These are phyloP conservation scores for Onygenales sp. DNA, from an alignment of 2,329 filamentous ascomycete species.

Conservation along the genomic window DNA sequence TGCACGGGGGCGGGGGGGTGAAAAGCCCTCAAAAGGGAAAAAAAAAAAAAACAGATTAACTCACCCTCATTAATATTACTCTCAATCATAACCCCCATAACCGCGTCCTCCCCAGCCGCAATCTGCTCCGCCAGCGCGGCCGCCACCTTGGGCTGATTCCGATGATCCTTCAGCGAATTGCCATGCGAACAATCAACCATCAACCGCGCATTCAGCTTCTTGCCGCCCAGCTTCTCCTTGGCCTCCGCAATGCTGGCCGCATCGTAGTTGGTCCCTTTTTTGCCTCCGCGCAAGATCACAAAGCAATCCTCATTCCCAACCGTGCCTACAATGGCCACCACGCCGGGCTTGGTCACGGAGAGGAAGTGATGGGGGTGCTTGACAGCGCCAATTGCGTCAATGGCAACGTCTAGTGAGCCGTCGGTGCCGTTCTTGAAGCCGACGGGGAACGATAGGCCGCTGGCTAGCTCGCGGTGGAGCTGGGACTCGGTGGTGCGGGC, in stretches of 20 bases:
- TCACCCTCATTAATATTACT: slow-evolving; percentile 88
- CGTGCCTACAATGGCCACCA: slow-evolving; percentile 90
- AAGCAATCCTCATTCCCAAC: slow-evolving; percentile 95
- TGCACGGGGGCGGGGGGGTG: too few species aligned
- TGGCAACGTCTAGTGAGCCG: slow-evolving; percentile 76
- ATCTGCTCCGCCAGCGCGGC: slow-evolving; percentile 75
- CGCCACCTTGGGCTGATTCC: slow-evolving; percentile 92
- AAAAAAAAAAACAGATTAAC: slow-evolving; percentile 14
- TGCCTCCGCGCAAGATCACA: slow-evolving; percentile 87
- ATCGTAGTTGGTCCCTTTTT: slow-evolving; percentile 90
- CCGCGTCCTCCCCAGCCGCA: slow-evolving; percentile 67
- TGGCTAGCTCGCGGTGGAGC: slow-evolving; percentile 87
- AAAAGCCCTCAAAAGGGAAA: background rate
- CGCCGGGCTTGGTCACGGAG: slow-evolving; percentile 90
- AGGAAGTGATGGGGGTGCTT: slow-evolving; percentile 92
- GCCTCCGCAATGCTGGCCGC: slow-evolving; percentile 72
- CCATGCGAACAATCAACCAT: slow-evolving; percentile 99
- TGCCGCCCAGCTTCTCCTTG: slow-evolving; percentile 66
- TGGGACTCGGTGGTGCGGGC: slow-evolving; percentile 96
- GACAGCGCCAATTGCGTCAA: slow-evolving; percentile 91
- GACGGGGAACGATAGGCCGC: slow-evolving; percentile 89
- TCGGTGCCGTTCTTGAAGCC: slow-evolving; percentile 99
- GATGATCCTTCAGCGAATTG: slow-evolving; percentile 92
- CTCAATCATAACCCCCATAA: slow-evolving; percentile 99
- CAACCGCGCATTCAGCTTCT: slow-evolving; percentile 63